Base-by-base conservation (phyloP, 331 rosid genomes). In the Ulmus americana region DNA sequence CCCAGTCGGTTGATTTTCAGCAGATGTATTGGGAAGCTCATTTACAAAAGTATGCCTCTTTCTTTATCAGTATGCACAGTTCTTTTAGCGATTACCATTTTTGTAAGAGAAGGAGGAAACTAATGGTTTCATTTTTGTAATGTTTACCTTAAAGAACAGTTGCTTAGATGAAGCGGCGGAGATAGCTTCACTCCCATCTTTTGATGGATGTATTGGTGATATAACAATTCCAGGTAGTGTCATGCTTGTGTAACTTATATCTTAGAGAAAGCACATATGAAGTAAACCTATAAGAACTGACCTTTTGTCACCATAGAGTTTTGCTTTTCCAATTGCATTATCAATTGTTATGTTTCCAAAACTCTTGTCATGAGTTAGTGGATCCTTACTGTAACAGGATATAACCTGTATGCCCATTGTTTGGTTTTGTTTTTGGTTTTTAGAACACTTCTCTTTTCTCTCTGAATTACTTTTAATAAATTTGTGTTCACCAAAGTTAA, bases 111-210 rank as follows among this genome's bases (percentile, higher is more conserved):
- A 47, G n/a, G 1, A 48, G 53, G 53, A 9, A 48, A 10, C 13
- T 6, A 6, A 38, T 45, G 12, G 45, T 35, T 61, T 77, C 40
- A 7, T 46, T 62, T 74, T 57, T 76, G 39, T 75, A 46, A 61
- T 59, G 69, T 70, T 69, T 53, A 55, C 41, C n/a, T 58, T 69
- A 42, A 73, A 75, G 54, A 64, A 78, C 82, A 92, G 98, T 46
- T 92, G 95, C 81, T 71, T 89, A 10, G 97, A 92, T 79, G 85
- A 83, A 73, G 96, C 95, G 45, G 87, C 89, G 16, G 96, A 72
- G 76, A 63, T 63, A 70, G 98, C 96, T 35, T 61, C 79, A 40
- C 59, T 86, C 55, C 88, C 91, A 51, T 69, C 79, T 48, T 92
- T 86, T 79, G 52, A 55, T 46, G 95, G 89, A 62, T 59, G 47